Percentiles rank a stretch among this genome's conserved stretches.
phyloP scores from a whole-genome alignment of 2,329 filamentous ascomycete species.

The Podosphaera fusca region DNA sequence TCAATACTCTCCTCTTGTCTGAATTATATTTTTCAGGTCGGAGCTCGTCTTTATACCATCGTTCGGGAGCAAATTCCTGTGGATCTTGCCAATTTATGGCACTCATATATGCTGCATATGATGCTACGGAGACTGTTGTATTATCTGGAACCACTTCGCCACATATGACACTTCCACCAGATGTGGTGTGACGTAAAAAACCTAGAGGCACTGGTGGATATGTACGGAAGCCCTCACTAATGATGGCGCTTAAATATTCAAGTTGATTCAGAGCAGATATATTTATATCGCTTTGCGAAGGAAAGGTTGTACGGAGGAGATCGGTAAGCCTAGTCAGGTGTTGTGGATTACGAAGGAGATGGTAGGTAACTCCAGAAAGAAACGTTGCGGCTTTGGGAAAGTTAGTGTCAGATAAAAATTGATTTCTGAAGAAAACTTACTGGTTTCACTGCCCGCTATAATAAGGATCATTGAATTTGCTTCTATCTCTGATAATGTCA shows the following conservation, averaged over 20 bases:
- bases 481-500: constrained; percentile 4
- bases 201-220: constrained; percentile 15
- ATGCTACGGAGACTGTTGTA: constrained; percentile 6
- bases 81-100: constrained; percentile 5
- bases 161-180: constrained; percentile 4
- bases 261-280: constrained; percentile 2
- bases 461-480: constrained; percentile 3
- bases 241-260: constrained; percentile 17
- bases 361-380: constrained; percentile 17
- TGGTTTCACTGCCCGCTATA: constrained; percentile 8
- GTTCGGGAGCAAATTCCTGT: constrained; percentile 6
- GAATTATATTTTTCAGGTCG: constrained; percentile 1
- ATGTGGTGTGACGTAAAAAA: constrained; percentile 4
- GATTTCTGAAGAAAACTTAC: not conserved
- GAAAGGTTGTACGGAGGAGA: constrained; percentile 21
- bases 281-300: constrained; percentile 7
- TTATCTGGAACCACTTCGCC: constrained; percentile 5
- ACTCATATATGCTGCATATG: constrained; percentile 13
- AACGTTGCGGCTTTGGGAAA: constrained; percentile 14
- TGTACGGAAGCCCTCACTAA: constrained; percentile 18
- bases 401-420: not conserved
- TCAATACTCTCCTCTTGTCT: constrained; percentile 5
- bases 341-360: constrained; percentile 5
- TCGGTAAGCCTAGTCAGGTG: constrained; percentile 18
- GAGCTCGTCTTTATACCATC: constrained; percentile 15